phyloP scores from a whole-genome alignment of 2,329 filamentous ascomycete species.

The Volutella citrinella region DNA sequence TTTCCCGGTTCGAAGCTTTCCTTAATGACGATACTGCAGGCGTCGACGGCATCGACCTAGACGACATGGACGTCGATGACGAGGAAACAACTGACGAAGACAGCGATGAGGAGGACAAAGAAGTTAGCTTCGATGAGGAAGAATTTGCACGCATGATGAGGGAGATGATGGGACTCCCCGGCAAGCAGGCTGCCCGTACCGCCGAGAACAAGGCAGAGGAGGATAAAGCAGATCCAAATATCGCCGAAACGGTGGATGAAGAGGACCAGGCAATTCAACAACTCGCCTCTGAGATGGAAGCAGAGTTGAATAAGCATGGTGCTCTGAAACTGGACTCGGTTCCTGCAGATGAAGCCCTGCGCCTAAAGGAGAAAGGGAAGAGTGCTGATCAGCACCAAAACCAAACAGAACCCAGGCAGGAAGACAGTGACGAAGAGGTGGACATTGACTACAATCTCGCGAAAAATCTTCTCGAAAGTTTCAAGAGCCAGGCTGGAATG shows the following conservation, averaged over 20 bases:
- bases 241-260: slow-evolving; percentile 36
- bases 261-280: slow-evolving; percentile 63
- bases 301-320: slow-evolving; percentile 66
- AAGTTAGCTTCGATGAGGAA: slow-evolving; percentile 77
- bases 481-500: slow-evolving; percentile 85
- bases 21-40: slow-evolving; percentile 82
- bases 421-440: slow-evolving; percentile 57
- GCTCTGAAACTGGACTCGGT: slow-evolving; percentile 60
- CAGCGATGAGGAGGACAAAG: slow-evolving; percentile 68
- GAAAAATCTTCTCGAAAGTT: slow-evolving; percentile 86
- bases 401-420: slow-evolving; percentile 41
- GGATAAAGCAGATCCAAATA: neutral
- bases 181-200: slow-evolving; percentile 8
- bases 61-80: slow-evolving; percentile 66
- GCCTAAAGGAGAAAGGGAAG: slow-evolving; percentile 26
- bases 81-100: slow-evolving; percentile 47
- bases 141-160: slow-evolving; percentile 87
- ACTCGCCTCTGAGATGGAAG: slow-evolving; percentile 67
- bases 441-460: slow-evolving; percentile 84
- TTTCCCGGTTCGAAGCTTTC: slow-evolving; percentile 90
- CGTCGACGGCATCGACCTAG: slow-evolving; percentile 70
- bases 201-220: slow-evolving; percentile 4
- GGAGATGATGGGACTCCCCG: slow-evolving; percentile 76
- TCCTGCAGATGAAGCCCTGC: slow-evolving; percentile 30
- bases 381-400: slow-evolving; percentile 21